Evolutionary conservation across 768 basidiomycete species (phyloP).

Genomic region (Mycena leptocephala): DNA sequence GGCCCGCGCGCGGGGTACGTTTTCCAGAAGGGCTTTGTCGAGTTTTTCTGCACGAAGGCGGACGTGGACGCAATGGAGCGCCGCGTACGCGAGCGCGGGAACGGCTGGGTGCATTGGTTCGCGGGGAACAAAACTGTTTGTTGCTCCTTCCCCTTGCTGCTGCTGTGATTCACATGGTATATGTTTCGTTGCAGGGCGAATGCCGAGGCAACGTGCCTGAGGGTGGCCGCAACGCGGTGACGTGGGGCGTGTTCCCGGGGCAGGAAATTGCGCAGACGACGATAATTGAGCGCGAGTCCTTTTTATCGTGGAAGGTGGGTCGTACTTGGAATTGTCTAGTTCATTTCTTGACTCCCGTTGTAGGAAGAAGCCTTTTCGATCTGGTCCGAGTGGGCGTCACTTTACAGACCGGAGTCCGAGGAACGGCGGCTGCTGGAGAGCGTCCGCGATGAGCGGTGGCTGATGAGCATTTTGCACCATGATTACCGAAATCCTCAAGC

Average conservation of each 20-base stretch:
- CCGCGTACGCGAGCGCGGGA: conserved; percentile 67
- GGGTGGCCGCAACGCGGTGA: conserved; percentile 92
- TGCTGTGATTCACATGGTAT: neutral
- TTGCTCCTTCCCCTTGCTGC: conserved; percentile 33
- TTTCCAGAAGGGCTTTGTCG: conserved; percentile 98
- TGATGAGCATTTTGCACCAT: conserved; percentile 94
- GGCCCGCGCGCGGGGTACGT: conserved; percentile 95
- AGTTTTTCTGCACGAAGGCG: conserved; percentile 87
- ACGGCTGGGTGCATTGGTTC: conserved; percentile 87
- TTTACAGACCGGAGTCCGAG: conserved; percentile 83
- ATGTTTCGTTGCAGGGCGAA: conserved; percentile 72
- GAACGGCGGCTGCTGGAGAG: conserved; percentile 82
- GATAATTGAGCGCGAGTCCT: conserved; percentile 95
- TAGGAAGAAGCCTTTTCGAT: conserved; percentile 98
- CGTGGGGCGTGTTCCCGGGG: conserved; percentile 98
- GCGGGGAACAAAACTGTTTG: conserved; percentile 85
- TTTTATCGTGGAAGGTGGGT: conserved; percentile 95
- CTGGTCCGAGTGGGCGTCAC: conserved; percentile 95
- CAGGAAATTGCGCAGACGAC: conserved; percentile 97
- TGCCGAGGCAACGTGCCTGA: conserved; percentile 85
- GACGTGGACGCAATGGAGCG: conserved; percentile 75
- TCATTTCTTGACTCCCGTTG: conserved; percentile 9
- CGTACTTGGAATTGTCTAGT: neutral
- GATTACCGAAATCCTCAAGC: conserved; percentile 87
- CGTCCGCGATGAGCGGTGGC: conserved; percentile 85